phyloP scores from a whole-genome alignment of 495 filamentous ascomycete species.

The Amphirosellinia nigrospora region DNA sequence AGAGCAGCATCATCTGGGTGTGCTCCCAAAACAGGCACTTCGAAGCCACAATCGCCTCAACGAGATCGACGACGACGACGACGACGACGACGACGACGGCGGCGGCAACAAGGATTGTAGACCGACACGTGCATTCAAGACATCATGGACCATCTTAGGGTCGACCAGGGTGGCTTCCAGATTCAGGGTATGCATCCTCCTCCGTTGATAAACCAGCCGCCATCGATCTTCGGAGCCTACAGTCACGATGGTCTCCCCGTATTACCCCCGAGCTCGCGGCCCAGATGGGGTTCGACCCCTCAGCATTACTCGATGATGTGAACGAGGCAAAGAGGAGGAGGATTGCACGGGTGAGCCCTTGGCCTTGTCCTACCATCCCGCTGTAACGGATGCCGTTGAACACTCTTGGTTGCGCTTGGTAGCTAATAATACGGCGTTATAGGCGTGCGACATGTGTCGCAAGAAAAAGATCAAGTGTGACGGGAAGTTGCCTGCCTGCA shows the following conservation, averaged over 20 bases:
- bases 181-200: constrained; percentile 61
- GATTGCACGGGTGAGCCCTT: constrained; percentile 77
- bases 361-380: not conserved
- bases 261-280: constrained; percentile 61
- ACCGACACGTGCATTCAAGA: not conserved
- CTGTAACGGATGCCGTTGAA: not conserved
- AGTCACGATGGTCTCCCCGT: constrained; percentile 64
- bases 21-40: not conserved
- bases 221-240: constrained; percentile 73
- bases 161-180: constrained; percentile 50
- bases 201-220: constrained; percentile 66
- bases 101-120: not conserved
- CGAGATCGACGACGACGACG: constrained; percentile 6
- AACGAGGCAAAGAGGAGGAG: constrained; percentile 89
- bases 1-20: not conserved
- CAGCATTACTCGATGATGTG: constrained; percentile 65
- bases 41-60: not conserved
- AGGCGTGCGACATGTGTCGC: constrained; percentile 99
- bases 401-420: not conserved
- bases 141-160: constrained; percentile 53
- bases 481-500: constrained; percentile 92
- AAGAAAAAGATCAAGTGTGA: constrained; percentile 99
- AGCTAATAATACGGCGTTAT: constrained; percentile 31
- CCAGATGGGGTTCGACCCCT: constrained; percentile 66
- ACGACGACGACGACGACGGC: not conserved